Conservation (phyloP, 805 yeast genomes). For the Saccharomycopsis babjevae region DNA sequence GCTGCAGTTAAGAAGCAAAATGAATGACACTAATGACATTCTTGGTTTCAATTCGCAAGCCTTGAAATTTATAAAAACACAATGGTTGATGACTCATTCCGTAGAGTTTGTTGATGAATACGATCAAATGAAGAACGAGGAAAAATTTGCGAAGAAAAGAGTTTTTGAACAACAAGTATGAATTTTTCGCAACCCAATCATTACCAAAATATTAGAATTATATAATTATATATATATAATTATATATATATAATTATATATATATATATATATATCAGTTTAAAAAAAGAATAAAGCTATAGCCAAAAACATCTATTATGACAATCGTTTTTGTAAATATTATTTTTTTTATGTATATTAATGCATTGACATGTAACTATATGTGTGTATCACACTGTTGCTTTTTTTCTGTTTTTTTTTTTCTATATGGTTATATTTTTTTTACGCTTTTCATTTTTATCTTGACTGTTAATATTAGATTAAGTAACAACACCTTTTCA, state of each 20-base stretch:
- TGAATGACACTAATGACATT: slow-evolving; percentile 41
- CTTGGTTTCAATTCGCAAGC: slow-evolving; percentile 85
- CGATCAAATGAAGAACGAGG: slow-evolving; percentile 44
- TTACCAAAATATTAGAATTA: no score
- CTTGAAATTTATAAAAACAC: slow-evolving; percentile 56
- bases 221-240: no score
- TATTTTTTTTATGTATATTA: background rate
- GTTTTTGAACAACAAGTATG: slow-evolving; percentile 36
- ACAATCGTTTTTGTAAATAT: no score
- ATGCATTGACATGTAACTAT: background rate
- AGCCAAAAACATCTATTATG: no score
- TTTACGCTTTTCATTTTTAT: no score
- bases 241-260: no score
- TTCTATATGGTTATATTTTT: no score
- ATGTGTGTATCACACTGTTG: background rate
- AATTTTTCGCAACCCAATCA: no score
- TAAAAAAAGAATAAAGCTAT: no score
- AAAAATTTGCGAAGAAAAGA: slow-evolving; percentile 57
- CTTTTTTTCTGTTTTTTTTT: background rate
- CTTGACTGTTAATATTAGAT: no score
- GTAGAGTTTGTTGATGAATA: slow-evolving; percentile 62
- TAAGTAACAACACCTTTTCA: no score
- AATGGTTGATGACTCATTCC: slow-evolving; percentile 72
- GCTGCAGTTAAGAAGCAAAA: slow-evolving; percentile 38
- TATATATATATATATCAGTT: no score